Evolutionary conservation across 202 grass and related monocot species (phyloP).

Genomic region (Elaeis oleifera): DNA sequence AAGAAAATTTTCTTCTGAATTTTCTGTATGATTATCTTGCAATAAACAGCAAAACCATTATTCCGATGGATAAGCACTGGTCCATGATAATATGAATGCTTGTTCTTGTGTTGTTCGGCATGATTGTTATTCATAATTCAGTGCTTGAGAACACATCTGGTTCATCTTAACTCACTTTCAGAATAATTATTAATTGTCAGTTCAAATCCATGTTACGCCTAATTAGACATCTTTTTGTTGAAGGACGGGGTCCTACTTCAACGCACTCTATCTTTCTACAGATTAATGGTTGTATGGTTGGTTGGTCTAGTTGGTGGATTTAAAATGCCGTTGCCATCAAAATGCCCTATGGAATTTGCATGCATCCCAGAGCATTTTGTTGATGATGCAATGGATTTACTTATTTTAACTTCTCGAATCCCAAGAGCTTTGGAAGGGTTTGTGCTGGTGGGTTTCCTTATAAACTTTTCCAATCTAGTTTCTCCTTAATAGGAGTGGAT

Average conservation of each 20-base stretch:
- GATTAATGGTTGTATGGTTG: constrained; percentile 90
- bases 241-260: constrained; percentile 86
- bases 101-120: no score
- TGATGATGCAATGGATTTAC: constrained; percentile 94
- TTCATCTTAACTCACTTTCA: no score
- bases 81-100: no score
- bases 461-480: constrained; percentile 10
- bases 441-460: constrained; percentile 42
- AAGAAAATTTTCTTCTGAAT: no score
- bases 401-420: constrained; percentile 80
- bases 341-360: constrained; percentile 79
- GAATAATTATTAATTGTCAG: no score
- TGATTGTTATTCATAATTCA: no score
- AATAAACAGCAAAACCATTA: no score
- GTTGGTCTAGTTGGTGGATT: constrained; percentile 77
- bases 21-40: no score
- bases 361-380: constrained; percentile 96
- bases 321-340: constrained; percentile 93
- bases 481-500: constrained; percentile 12
- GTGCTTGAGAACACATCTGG: no score
- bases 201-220: no score
- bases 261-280: constrained; percentile 79
- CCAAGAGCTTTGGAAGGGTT: constrained; percentile 75
- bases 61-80: no score
- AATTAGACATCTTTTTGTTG: background rate